These are phyloP conservation scores for Aspergillus caelatus DNA, from an alignment of 2,329 filamentous ascomycete species.

Conservation along the genomic window DNA sequence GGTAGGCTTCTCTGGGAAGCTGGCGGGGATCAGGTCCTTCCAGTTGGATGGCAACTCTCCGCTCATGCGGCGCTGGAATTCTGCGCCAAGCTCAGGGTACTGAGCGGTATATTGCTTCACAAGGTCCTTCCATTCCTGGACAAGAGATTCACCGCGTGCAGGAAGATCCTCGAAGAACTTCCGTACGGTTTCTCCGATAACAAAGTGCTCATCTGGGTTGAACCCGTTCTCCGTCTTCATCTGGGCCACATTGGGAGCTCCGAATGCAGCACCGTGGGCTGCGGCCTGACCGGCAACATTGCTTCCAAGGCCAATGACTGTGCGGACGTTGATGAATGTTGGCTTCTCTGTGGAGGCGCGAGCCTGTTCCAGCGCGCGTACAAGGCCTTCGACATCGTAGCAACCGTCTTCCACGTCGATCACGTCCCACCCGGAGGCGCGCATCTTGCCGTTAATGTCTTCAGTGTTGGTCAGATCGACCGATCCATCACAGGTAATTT, in stretches of 20 bases:
- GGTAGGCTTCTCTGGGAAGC: slow-evolving; percentile 54
- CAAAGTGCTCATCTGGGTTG: slow-evolving; percentile 52
- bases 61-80: slow-evolving; percentile 52
- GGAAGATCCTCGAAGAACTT: slow-evolving; percentile 57
- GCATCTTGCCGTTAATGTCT: slow-evolving; percentile 62
- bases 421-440: slow-evolving; percentile 59
- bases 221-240: slow-evolving; percentile 58
- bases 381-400: slow-evolving; percentile 54
- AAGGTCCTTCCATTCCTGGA: slow-evolving; percentile 53
- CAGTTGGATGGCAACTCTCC: slow-evolving; percentile 55
- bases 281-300: slow-evolving; percentile 49
- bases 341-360: slow-evolving; percentile 52
- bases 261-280: slow-evolving; percentile 62
- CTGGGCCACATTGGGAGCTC: slow-evolving; percentile 55
- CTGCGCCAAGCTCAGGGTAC: slow-evolving; percentile 52
- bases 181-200: slow-evolving; percentile 50
- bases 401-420: slow-evolving; percentile 58
- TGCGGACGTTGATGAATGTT: slow-evolving; percentile 61
- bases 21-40: slow-evolving; percentile 53
- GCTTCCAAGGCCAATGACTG: slow-evolving; percentile 59
- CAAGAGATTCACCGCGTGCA: slow-evolving; percentile 49
- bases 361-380: slow-evolving; percentile 51
- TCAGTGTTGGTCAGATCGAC: slow-evolving; percentile 59
- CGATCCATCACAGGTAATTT: slow-evolving; percentile 61
- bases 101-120: slow-evolving; percentile 47